A percentile compares a stretch with the other conserved stretches of the same genome.
phyloP scores from a whole-genome alignment of 257 asterid species.

The Solanum verrucosum region DNA sequence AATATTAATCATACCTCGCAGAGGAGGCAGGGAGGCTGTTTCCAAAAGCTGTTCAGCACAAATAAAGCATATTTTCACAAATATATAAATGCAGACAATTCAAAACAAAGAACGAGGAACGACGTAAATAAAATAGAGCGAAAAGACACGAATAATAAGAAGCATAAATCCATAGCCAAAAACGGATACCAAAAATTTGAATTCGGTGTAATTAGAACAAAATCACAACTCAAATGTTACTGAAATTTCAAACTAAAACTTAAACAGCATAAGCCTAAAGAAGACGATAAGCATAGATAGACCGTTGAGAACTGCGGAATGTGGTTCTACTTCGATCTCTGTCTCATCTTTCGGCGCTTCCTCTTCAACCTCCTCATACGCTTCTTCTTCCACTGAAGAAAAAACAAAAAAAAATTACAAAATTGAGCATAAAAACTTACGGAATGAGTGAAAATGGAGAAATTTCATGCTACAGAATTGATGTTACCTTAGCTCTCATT shows the following conservation, averaged over 20 bases:
- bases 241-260: not conserved
- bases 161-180: not conserved
- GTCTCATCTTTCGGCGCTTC: conserved; percentile 60
- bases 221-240: not conserved
- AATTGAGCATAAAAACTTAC: not conserved
- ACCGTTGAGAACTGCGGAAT: not conserved
- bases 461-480: not conserved
- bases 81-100: not conserved
- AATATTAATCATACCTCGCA: not conserved
- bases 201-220: not conserved
- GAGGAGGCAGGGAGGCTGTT: not conserved
- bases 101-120: not conserved
- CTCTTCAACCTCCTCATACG: conserved; percentile 61
- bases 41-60: not conserved
- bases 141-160: not conserved
- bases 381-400: conserved; percentile 48
- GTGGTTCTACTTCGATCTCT: conserved; percentile 35
- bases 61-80: too few species aligned
- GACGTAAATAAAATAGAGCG: not conserved
- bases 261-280: not conserved
- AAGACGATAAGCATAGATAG: not conserved
- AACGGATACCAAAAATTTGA: not conserved
- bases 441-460: not conserved
- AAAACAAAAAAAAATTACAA: not conserved
- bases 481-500: not conserved